Evolutionary conservation across 805 yeast species (phyloP), one percentile per base, ranked within the genome.

Genomic region (Sugiyamaella americana): DNA sequence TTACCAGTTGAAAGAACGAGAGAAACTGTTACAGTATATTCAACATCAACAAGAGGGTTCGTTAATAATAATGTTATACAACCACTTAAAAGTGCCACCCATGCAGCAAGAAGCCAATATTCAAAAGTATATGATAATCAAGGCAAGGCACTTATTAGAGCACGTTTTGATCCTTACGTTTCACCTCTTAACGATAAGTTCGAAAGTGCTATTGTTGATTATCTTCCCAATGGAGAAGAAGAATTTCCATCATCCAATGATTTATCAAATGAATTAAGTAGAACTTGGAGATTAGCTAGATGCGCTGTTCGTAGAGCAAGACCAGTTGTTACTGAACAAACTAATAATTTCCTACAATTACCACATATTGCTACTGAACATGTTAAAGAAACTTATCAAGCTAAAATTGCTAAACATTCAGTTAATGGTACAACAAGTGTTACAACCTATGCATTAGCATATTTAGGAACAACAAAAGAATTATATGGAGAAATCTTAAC

Each of bases 71-170:
- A 88, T 24, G 63, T 78, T 2, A 74, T 74, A 52, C 65, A 65
- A 51, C 70, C 73, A 19, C 65, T 77, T 22, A 59, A 68, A 53
- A 37, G 45, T 21, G 67, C 55, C 16, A 60, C 64, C 40, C 72
- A 69, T 42, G 64, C 73, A 48, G 79, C 84, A 52, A 69, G 68
- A 43, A 65, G 65, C 44, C 75, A 78, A 58, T 74, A 78, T 58
- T 67, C 72, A 41, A 69, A 75, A 26, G 57, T 78, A 36, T 73
- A 75, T 59, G 79, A 80, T 57, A 71, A 76, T 5, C 67, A 78
- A 24, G 87, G 87, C 20, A 78, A 77, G 57, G 83, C 85, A 36
- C 59, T 80, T 43, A 53, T 84, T 34, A 71, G 87, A 53, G 70
- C 82, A n/a, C 72, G 75, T 20, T 57, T 81, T 19, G 87, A 82